Evolutionary conservation across 2,329 filamentous ascomycete species (phyloP), one percentile per base, ranked within the genome.

Genomic region (Zymoseptoria brevis): DNA sequence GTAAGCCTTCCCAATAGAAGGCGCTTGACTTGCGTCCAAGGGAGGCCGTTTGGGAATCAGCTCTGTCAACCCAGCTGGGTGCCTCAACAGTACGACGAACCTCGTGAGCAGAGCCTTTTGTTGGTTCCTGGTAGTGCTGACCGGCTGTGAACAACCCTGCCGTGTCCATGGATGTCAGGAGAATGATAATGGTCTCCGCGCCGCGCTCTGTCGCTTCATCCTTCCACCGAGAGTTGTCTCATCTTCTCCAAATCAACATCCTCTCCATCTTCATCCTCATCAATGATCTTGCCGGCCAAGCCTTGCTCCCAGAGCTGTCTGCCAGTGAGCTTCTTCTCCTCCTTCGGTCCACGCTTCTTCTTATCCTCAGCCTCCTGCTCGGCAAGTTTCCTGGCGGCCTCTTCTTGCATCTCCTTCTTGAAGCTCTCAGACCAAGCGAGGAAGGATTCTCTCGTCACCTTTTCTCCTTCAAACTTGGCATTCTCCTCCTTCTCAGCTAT

Each of bases 381-480:
- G 64, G 86, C 82, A 66, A 76, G 81, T 66, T 66, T 68, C 65
- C 71, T 71, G 66, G 77, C 75, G 66, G 85, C 83, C 71, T 82
- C 77, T 69, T 94, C 92, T 71, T 87, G 87, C 83, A 93, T 87
- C 78, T 97, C 94, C 70, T 81, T 79, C 62, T 84, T 72, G 71
- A 97, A 99, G 8, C 75, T 83, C 48, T 87, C 86, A 57, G 90
- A 81, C 94, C 94, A 99, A 66, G 82, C 83, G 66, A 89, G 71
- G 70, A 97, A 99, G 0, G 85, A 86, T 77, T 96, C 90, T 21
- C 85, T 81, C n/a, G 86, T 97, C 19, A 99, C 94, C 30, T 85
- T 81, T 41, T 90, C 90, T 59, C 94, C 94, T 73, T 96, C 89
- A 75, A 99, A 99, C 76, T 96, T 97, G 69, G 87, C 85, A 74